Base-by-base conservation (phyloP, 768 basidiomycete species). In the Kwoniella pini region DNA sequence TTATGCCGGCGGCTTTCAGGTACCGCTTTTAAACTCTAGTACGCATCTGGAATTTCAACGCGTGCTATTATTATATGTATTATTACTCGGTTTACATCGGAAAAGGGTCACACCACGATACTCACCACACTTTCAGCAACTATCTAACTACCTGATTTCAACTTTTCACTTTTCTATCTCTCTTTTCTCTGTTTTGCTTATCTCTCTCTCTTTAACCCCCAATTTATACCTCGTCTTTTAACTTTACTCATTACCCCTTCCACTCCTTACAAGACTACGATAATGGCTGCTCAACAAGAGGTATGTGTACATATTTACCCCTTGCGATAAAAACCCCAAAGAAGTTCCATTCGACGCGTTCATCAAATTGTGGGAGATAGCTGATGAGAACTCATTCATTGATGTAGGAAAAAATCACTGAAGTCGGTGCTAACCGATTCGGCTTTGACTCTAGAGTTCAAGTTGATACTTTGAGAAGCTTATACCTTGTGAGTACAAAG, bases 361-460 rank as follows among this genome's bases (percentile, higher is more conserved):
- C 9, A 6, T 42, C 9, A 42, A 11, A 17, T 7, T 36, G 33
- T 24, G 15, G 21, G 24, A 7, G 12, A 13, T 26, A 10, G 45
- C 15, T 13, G 4, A 21, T 27, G 7, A 17, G 17, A 33, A 30
- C 44, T 56, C 43, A 56, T 31, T 30, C 21, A 24, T 42, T 15
- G 3, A 21, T 13, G 21, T 44, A 70, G 65, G 45, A 62, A 15
- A 62, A 62, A 42, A 57, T 64, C 30, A 71, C 70, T 63, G 54
- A 64, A n/a, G 93, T 97, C 43, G 94, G 94, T 45, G 86, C 87
- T 74, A 79, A 88, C 64, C 85, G 87, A 57, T 96, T 96, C 68
- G 92, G 91, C 7, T 94, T 98, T 79, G 88, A 96, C 80, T 87
- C 88, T 69, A 85, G 88, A 70, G 89, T 93, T 63, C 77, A 87